phyloP scores from a whole-genome alignment of 2,329 filamentous ascomycete genomes.

The Epichloe sylvatica region DNA sequence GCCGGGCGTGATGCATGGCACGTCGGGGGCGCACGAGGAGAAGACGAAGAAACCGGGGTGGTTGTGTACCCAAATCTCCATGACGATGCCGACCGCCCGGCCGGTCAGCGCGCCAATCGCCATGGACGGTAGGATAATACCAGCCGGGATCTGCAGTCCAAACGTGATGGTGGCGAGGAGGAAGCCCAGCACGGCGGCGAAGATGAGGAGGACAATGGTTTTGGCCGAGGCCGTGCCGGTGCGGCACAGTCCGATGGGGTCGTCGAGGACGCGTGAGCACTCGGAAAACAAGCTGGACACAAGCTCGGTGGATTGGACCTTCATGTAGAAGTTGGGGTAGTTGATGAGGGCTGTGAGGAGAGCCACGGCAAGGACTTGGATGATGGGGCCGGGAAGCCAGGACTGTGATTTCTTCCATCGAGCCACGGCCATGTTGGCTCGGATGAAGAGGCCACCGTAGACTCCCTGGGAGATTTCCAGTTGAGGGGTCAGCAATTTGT shows the following conservation, averaged over 20 bases:
- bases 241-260: conserved; percentile 82
- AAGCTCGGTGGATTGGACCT: conserved; percentile 79
- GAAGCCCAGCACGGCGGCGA: conserved; percentile 74
- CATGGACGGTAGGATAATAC: conserved; percentile 92
- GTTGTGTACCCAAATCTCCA: conserved; percentile 75
- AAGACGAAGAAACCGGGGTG: conserved; percentile 70
- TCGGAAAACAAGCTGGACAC: conserved; percentile 88
- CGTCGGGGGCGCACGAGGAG: conserved; percentile 66
- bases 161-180: conserved; percentile 80
- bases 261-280: conserved; percentile 67
- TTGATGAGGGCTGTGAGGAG: conserved; percentile 78
- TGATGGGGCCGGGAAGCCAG: conserved; percentile 57
- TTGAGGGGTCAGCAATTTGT: background rate
- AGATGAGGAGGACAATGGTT: conserved; percentile 68
- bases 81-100: conserved; percentile 73
- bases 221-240: conserved; percentile 68
- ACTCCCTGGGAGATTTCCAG: conserved; percentile 75
- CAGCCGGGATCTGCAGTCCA: conserved; percentile 84
- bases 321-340: conserved; percentile 93
- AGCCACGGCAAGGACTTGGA: conserved; percentile 68
- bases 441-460: conserved; percentile 90
- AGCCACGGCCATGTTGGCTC: conserved; percentile 77
- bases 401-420: conserved; percentile 57
- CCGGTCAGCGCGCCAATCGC: conserved; percentile 86
- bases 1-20: conserved; percentile 80